These are phyloP conservation scores for Ganoderma lingzhi DNA, from an alignment of 1,284 basidiomycete species.

Conservation along the genomic window DNA sequence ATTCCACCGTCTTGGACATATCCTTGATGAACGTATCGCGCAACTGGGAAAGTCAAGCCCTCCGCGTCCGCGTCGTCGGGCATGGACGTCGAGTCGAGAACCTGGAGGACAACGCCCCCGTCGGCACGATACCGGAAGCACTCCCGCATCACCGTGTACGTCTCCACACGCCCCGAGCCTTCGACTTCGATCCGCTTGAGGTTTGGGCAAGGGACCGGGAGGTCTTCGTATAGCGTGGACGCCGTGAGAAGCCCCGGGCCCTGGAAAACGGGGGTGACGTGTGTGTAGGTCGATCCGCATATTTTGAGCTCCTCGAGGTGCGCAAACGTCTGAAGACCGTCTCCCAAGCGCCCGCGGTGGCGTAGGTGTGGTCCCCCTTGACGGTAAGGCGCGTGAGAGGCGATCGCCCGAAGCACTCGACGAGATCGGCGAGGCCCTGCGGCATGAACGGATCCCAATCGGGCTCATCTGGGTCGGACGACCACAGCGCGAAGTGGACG, in stretches of 20 bases:
- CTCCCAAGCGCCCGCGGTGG: background rate
- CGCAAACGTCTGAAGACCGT: background rate
- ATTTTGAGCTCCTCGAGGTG: background rate
- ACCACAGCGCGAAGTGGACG: no score
- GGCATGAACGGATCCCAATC: background rate
- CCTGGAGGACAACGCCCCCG: background rate
- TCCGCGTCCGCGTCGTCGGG: background rate
- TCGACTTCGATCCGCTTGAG: background rate
- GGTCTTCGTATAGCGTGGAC: background rate
- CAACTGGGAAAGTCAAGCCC: background rate
- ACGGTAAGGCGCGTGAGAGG: background rate
- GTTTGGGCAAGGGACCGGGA: background rate
- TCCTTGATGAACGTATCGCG: background rate
- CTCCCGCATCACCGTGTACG: background rate
- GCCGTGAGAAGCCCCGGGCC: background rate
- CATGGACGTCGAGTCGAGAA: background rate
- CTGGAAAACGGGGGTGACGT: background rate
- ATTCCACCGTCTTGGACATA: background rate
- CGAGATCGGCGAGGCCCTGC: background rate
- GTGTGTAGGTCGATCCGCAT: background rate
- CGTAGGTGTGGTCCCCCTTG: background rate
- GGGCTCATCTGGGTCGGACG: no score
- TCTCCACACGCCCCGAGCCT: background rate
- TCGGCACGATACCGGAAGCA: background rate
- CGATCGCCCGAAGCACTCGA: background rate